phyloP scores from a whole-genome alignment of 2,329 filamentous ascomycete species.

The Apiospora saccharicola region DNA sequence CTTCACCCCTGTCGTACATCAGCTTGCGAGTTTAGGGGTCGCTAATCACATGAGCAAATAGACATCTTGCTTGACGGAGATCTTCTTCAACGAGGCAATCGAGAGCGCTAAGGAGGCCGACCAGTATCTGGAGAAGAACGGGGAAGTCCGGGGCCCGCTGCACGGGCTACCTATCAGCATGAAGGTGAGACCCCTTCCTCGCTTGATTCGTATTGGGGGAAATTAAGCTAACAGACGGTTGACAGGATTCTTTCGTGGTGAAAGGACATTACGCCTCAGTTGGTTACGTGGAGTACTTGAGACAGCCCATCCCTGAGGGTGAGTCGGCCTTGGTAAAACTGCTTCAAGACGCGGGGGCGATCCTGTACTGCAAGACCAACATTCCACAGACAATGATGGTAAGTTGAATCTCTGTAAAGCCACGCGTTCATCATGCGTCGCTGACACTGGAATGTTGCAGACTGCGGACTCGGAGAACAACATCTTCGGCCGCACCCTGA shows the following conservation, averaged over 20 bases:
- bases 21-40: neutral
- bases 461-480: constrained; percentile 49
- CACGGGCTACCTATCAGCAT: constrained; percentile 64
- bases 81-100: constrained; percentile 58
- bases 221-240: constrained; percentile 34
- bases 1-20: neutral
- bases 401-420: neutral
- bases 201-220: too few relatives aligned
- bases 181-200: constrained; percentile 35
- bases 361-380: constrained; percentile 62
- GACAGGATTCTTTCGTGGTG: constrained; percentile 68
- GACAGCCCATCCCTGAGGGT: constrained; percentile 23
- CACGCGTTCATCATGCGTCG: neutral
- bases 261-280: constrained; percentile 58
- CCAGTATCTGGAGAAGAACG: constrained; percentile 46
- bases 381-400: constrained; percentile 60
- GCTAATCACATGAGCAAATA: neutral
- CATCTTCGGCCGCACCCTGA: constrained; percentile 49
- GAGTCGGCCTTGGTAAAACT: constrained; percentile 48
- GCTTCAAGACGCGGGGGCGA: constrained; percentile 53
- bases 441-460: neutral
- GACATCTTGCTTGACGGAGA: constrained; percentile 50
- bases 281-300: constrained; percentile 54
- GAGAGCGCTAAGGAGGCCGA: constrained; percentile 54
- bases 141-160: constrained; percentile 61